Evolutionary conservation across 306 rosid genomes (phyloP), one percentile per base, ranked within the genome.

Genomic region (Elaeagnus macrophylla): DNA sequence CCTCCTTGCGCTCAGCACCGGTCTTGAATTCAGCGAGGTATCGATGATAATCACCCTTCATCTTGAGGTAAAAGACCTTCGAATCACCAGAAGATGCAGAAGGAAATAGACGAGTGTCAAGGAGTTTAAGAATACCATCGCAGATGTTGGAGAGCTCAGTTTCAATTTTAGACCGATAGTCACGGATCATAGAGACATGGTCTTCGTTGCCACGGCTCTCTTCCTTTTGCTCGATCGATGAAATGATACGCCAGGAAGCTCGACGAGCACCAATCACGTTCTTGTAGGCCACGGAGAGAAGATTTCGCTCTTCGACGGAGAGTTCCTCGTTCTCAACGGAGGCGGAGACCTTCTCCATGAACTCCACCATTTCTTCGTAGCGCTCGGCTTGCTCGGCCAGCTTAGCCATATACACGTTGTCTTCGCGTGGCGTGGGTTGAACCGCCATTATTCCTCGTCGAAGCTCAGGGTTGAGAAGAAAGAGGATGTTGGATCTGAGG

Each of bases 391-490:
- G 78, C 56, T 72, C 72, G 10, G 77, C 61, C 8, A 72, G 65
- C 62, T 72, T 72, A 16, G 69, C 66, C 18, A 64, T n/a, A 57
- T 74, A 73, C 17, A 68, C 74, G 41, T 37, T 53, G n/a, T 63
- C 40, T 46, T 73, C 79, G 19, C 78, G 77, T 10, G 37, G 7
- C 40, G 66, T 20, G 38, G 59, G 14, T 43, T 90, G 51, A 40
- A 77, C 67, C 66, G 96, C 83, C 99, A 87, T 93, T 80, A 75
- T 43, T 17, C 32, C 4, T 25, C 32, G 55, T 37, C 17, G n/a
- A 51, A 14, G 2, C 54, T 59, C 72, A 67, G 63, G 35, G 74
- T 57, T 66, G 44, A 48, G 6, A 15, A 13, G 51, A 53, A 52
- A 25, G 44, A 50, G 56, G 37, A 48, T 7, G 59, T 38, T 53